Evolutionary conservation across 768 basidiomycete genomes (phyloP).

Genomic region (Suillus placidus): DNA sequence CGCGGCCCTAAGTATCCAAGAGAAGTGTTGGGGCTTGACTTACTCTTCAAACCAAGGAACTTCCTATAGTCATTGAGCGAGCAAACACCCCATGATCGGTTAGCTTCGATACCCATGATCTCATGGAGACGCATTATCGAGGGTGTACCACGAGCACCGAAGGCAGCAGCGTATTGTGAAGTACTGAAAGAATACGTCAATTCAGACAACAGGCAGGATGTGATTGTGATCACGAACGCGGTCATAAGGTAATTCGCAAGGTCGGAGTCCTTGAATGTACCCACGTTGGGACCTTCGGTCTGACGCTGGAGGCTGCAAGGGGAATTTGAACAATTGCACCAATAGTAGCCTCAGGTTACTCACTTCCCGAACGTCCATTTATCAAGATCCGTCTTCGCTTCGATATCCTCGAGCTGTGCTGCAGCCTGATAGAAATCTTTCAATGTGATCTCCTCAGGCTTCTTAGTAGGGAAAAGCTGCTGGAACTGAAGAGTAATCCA

Average conservation of each 20-base stretch:
- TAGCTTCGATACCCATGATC: conserved; percentile 81
- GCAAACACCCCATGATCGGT: conserved; percentile 78
- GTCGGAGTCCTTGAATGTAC: conserved; percentile 65
- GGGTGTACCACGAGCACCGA: conserved; percentile 80
- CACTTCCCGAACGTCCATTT: conserved; percentile 73
- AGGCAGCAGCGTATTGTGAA: conserved; percentile 69
- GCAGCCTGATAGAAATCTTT: conserved; percentile 56
- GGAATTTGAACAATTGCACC: conserved; percentile 9
- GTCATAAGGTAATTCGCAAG: conserved; percentile 68
- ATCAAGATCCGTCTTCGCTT: conserved; percentile 45
- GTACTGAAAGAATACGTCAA: conserved; percentile 45
- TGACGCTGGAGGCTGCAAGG: conserved; percentile 58
- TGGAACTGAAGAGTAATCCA: conserved; percentile 62
- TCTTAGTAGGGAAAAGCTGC: conserved; percentile 55
- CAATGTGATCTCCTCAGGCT: conserved; percentile 46
- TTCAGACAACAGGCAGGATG: not conserved
- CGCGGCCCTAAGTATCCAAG: conserved; percentile 8
- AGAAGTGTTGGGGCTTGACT: conserved; percentile 18
- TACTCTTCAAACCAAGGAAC: conserved; percentile 80
- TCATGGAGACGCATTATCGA: conserved; percentile 74
- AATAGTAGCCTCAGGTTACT: conserved; percentile 18
- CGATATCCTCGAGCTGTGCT: conserved; percentile 35
- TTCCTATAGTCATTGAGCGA: conserved; percentile 83
- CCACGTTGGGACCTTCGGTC: conserved; percentile 40
- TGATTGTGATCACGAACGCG: conserved; percentile 49